These are phyloP conservation scores for Vitis cinerea DNA, from an alignment of 164 flowering plant species.

Conservation along the genomic window DNA sequence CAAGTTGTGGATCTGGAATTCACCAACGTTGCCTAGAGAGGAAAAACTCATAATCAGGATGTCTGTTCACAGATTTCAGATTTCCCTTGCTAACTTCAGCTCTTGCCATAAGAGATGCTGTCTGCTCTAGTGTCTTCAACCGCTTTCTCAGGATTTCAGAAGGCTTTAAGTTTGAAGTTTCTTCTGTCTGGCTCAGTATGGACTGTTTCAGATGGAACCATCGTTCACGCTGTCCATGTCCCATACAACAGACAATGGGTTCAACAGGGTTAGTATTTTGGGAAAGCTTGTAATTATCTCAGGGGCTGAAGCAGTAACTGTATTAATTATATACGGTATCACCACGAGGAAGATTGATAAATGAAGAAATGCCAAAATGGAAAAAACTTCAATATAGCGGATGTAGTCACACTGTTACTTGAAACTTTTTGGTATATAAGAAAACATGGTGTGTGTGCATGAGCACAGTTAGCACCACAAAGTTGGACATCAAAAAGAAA, in stretches of 20 bases:
- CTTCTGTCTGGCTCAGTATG: conserved; percentile 2
- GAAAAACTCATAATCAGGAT: conserved; percentile 41
- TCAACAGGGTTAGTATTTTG: neutral
- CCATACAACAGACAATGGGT: neutral
- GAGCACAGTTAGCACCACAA: too few species aligned
- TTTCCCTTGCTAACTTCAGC: conserved; percentile 44
- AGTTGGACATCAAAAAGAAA: too few species aligned
- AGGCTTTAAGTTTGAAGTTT: conserved; percentile 13
- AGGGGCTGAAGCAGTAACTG: neutral
- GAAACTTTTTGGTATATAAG: too few species aligned
- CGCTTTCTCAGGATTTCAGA: conserved; percentile 45
- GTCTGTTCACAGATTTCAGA: conserved; percentile 37
- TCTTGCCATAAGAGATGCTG: conserved; percentile 59
- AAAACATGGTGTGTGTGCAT: neutral
- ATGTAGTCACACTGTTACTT: too few species aligned
- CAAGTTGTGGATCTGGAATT: too few species aligned
- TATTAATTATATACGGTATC: neutral
- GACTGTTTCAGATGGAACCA: conserved; percentile 54
- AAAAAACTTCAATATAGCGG: too few species aligned
- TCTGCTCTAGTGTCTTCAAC: conserved; percentile 51
- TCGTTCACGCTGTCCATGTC: conserved; percentile 51
- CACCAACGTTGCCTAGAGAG: too few species aligned
- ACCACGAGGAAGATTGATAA: too few species aligned
- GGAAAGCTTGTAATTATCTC: neutral
- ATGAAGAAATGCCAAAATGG: neutral